Percentiles rank a stretch among this genome's conserved stretches.
Evolutionary conservation across 2,329 filamentous ascomycete genomes (phyloP).

Genomic region (Macrophomina pseudophaseolina): DNA sequence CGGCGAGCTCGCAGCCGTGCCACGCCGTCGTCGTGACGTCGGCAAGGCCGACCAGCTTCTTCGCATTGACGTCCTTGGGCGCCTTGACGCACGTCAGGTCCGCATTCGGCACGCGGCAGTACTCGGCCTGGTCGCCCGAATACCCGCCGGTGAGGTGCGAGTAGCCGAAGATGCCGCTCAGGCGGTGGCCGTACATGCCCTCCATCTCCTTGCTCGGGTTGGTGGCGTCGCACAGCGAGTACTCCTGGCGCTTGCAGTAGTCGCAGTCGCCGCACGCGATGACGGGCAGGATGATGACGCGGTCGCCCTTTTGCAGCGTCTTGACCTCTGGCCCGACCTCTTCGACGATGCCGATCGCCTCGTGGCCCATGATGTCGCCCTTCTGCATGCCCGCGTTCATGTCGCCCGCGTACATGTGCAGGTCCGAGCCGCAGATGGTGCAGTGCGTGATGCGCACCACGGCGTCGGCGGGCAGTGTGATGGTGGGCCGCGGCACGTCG

Average conservation of each 20-base stretch:
- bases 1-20: neutral
- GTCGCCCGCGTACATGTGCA: slow-evolving; percentile 42
- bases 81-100: neutral
- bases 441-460: slow-evolving; percentile 43
- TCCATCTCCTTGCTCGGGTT: neutral
- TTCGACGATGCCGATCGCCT: slow-evolving; percentile 27
- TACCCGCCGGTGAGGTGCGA: neutral
- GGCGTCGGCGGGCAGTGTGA: slow-evolving; percentile 37
- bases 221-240: neutral
- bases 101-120: neutral
- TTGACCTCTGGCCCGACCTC: slow-evolving; percentile 25
- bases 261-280: neutral
- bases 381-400: slow-evolving; percentile 33
- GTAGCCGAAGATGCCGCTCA: neutral
- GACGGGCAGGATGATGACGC: slow-evolving; percentile 27
- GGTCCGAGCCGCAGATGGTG: slow-evolving; percentile 45
- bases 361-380: slow-evolving; percentile 26
- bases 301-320: slow-evolving; percentile 22
- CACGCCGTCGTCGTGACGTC: neutral
- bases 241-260: neutral
- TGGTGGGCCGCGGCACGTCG: slow-evolving; percentile 10
- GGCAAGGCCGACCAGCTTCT: neutral
- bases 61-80: neutral
- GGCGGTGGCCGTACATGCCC: neutral
- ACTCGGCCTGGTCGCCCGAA: neutral